Conservation (phyloP, 768 basidiomycete genomes). For the Russula dissimulans region DNA sequence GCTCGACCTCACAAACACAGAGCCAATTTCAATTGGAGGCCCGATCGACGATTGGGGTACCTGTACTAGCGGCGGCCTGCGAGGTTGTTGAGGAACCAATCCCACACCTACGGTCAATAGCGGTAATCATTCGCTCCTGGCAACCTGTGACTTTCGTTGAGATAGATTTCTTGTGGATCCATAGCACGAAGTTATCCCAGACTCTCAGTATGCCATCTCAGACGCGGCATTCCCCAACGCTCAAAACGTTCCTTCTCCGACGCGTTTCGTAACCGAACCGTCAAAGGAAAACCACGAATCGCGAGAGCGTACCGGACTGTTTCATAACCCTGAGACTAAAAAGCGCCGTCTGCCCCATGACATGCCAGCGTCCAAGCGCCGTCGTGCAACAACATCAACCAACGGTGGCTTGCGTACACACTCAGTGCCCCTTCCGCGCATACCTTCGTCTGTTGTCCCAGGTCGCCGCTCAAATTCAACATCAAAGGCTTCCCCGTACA, state of each 20-base stretch:
- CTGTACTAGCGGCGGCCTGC: not conserved
- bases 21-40: not conserved
- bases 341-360: not conserved
- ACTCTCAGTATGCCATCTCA: not conserved
- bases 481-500: not conserved
- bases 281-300: not conserved
- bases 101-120: not conserved
- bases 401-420: not conserved
- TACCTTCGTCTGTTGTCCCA: not conserved
- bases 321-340: not conserved
- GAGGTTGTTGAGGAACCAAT: not conserved
- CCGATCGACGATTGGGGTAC: not conserved
- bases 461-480: not conserved
- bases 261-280: not conserved
- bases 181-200: constrained; percentile 10
- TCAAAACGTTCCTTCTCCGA: not conserved
- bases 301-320: not conserved
- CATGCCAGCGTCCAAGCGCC: constrained; percentile 2
- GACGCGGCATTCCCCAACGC: not conserved
- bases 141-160: not conserved
- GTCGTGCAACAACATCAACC: not conserved
- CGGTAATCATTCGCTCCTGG: not conserved
- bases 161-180: not conserved
- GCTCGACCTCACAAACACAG: constrained; percentile 3
- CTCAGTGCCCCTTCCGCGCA: not conserved